Evolutionary conservation across 176 grass and related monocot genomes (phyloP).

Genomic region (Aegilops tauschii): DNA sequence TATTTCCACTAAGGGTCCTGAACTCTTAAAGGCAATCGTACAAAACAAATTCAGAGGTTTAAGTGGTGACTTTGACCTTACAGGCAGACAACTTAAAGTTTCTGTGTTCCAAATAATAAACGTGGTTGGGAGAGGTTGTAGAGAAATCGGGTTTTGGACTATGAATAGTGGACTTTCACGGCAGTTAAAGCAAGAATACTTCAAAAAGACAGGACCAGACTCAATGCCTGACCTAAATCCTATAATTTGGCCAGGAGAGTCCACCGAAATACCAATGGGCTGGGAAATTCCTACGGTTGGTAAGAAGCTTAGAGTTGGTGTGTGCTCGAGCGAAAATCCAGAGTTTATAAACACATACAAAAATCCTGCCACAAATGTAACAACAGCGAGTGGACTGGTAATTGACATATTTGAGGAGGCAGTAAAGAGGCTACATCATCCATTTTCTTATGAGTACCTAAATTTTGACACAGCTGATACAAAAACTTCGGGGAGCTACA

Average conservation of each 20-base stretch:
- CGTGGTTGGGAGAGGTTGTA: conserved; percentile 33
- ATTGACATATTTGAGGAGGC: conserved; percentile 38
- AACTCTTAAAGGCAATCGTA: conserved; percentile 18
- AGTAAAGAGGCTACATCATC: neutral
- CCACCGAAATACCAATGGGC: conserved; percentile 33
- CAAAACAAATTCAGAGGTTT: conserved; percentile 38
- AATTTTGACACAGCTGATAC: neutral
- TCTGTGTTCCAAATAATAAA: conserved; percentile 47
- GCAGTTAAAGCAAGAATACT: neutral
- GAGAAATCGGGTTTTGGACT: conserved; percentile 46
- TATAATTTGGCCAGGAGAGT: conserved; percentile 48
- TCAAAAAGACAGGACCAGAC: neutral
- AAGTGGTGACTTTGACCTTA: conserved; percentile 37
- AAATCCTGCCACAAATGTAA: conserved; percentile 10
- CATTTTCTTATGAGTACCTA: conserved; percentile 24
- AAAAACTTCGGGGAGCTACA: neutral
- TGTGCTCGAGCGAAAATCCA: neutral
- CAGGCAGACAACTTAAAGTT: conserved; percentile 18
- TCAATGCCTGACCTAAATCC: neutral
- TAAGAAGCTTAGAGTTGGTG: conserved; percentile 39
- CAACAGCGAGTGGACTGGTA: neutral
- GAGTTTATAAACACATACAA: conserved; percentile 23
- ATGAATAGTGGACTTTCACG: conserved; percentile 13
- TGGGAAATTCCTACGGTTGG: conserved; percentile 17
- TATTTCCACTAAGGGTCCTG: conserved; percentile 12